Base-by-base conservation (phyloP, 306 rosid genomes). In the Vachellia collinsii region DNA sequence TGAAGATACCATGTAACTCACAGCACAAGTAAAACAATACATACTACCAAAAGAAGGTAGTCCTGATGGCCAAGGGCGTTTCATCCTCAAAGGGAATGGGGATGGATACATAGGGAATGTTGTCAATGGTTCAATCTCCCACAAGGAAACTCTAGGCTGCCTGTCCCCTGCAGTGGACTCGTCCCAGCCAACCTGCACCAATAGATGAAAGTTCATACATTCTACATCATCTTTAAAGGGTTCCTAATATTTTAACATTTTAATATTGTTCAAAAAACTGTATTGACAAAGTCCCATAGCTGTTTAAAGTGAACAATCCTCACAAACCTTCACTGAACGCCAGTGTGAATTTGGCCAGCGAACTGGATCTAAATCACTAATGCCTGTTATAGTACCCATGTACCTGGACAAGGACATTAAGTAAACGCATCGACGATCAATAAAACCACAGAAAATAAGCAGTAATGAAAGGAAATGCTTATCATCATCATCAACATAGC, bases 61-160 rank as follows among this genome's bases (percentile, higher is more conserved):
- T 62, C 97, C 98, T 0, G 90, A 79, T 16, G 93, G 93, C 97
- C 98, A 93, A n/a, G 98, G 97, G 69, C 98, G 91, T 85, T 92
- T 93, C 83, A 91, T 87, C 89, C 98, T 84, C 23, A 93, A 84
- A 47, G 97, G 88, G 83, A 91, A 93, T 13, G 97, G 88, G 69
- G 98, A 91, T 4, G 98, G 93, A 84, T 93, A 93, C 97, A 93
- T 89, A 1, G 98, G 98, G 79, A 93, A 93, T 42, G 98, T 91
- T 12, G 98, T 93, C 86, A 91, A 79, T 5, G 98, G 98, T 77
- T 93, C 98, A 86, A 93, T 90, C 79, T 93, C 98, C 98, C 98
- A 93, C 70, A 93, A 82, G 42, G 98, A 91, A 39, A 93, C 97
- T 83, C 98, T 93, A 61, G 98, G 97, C 83, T 93, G 98, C 82